Evolutionary conservation across 768 basidiomycete species (phyloP), one percentile per base, ranked within the genome.

Genomic region (Neoboletus magnificus): DNA sequence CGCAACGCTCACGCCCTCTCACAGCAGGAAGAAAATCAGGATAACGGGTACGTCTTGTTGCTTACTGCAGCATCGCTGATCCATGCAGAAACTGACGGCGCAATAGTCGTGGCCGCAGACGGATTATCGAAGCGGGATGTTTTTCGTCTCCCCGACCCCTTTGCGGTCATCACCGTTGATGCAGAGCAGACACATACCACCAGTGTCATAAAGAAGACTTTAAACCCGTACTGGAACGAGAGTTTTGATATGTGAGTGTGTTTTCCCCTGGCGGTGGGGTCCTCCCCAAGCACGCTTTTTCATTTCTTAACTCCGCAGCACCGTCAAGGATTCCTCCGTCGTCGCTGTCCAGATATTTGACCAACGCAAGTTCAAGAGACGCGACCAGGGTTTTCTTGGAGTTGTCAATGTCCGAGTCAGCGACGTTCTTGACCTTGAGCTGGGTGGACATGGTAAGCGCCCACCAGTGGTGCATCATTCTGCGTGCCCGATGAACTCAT

Each of bases 261-360:
- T 13, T 18, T 40, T 37, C 13, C 46, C 25, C 11, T 25, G 11
- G 5, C 2, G 2, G 9, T 43, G 7, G 48, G 39, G 23, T 25
- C 40, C 30, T 47, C 25, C 42, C 30, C 55, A 22, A 18, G 5
- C 37, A 35, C 25, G 9, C 47, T 15, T 48, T 56, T 52, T 56
- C 29, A 61, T 33, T 55, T 43, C 55, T 48, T 32, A 18, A 53
- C 29, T 52, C 51, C 40, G 25, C 63, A 98, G 95, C 62, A 91
- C 83, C 49, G 96, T 97, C 69, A 96, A 94, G 72, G 97, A 99
- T 63, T 93, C 91, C n/a, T 98, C 95, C 18, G 91, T 98, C 46
- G 84, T 99, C 55, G 93, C 93, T 5, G 95, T 98, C 1, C 97
- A 99, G 75, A 97, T 98, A 65, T 98, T 98, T 63, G 97, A 99